Percentiles rank a stretch among this genome's conserved stretches.
These are phyloP conservation scores for Groenewaldozyma auringiensis DNA, from an alignment of 1,139 yeast species.

Conservation along the genomic window DNA sequence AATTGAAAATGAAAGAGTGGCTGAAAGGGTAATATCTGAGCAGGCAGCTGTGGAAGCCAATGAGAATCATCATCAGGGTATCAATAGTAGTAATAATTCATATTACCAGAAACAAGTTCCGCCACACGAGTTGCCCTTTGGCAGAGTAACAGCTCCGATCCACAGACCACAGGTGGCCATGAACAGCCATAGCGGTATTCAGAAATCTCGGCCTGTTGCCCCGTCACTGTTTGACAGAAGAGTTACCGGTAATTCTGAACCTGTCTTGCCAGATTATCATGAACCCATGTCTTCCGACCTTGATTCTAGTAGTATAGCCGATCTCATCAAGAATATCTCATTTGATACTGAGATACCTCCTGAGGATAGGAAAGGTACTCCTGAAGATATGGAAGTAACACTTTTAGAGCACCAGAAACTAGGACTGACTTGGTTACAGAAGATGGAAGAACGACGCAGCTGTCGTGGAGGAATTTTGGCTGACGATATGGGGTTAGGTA, in stretches of 20 bases:
- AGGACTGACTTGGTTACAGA: constrained; percentile 75
- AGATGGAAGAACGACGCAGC: constrained; percentile 54
- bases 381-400: constrained; percentile 55
- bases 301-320: constrained; percentile 31
- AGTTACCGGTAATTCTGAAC: not conserved
- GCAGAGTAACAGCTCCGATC: not conserved
- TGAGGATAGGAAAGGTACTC: constrained; percentile 57
- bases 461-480: constrained; percentile 76
- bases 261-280: not conserved
- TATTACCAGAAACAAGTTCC: not conserved
- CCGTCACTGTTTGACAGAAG: not conserved
- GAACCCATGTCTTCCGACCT: not conserved
- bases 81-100: too few species aligned
- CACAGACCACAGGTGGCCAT: not conserved
- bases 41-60: not conserved
- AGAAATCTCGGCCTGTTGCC: not conserved
- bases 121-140: not conserved
- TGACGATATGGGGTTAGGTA: constrained; percentile 94
- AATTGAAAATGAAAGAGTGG: not conserved
- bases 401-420: constrained; percentile 77
- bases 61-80: not conserved
- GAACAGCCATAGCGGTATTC: not conserved
- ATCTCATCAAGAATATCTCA: constrained; percentile 57
- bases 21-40: not conserved
- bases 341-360: constrained; percentile 43